Evolutionary conservation across 2,329 filamentous ascomycete genomes (phyloP).

Genomic region (Macrophomina phaseolina): DNA sequence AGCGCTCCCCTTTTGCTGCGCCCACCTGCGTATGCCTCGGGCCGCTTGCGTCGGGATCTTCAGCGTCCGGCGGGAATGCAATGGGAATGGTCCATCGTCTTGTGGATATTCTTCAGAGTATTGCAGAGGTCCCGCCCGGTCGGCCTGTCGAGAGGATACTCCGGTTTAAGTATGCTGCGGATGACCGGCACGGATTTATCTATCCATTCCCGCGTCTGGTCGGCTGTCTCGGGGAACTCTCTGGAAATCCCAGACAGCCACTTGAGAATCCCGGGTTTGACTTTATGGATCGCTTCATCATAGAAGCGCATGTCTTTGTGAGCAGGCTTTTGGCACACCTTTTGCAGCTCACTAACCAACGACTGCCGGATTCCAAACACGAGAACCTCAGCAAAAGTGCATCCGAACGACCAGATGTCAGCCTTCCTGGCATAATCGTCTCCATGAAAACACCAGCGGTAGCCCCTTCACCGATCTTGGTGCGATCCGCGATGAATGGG

Average conservation of each 20-base stretch:
- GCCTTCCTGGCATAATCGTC: slow-evolving; percentile 23
- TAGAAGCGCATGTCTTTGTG: neutral
- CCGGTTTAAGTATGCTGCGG: neutral
- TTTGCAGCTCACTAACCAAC: neutral
- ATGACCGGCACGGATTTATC: neutral
- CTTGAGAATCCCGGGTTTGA: neutral
- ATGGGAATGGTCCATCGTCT: neutral
- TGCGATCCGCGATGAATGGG: neutral
- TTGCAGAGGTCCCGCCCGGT: neutral
- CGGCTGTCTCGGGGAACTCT: neutral
- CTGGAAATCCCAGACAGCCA: neutral
- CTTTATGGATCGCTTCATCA: neutral
- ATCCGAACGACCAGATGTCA: slow-evolving; percentile 30
- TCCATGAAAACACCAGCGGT: neutral
- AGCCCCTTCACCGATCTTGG: neutral
- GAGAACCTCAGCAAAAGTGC: slow-evolving; percentile 27
- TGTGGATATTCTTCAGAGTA: neutral
- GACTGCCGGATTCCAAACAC: slow-evolving; percentile 11
- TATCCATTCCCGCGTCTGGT: neutral
- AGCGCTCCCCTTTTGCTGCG: too few species aligned
- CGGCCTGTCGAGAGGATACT: neutral
- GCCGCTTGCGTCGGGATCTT: too few species aligned
- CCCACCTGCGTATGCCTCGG: too few species aligned
- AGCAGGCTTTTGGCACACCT: neutral
- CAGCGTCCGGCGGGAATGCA: neutral